phyloP scores from a whole-genome alignment of 495 filamentous ascomycete genomes.

The Lophiostoma macrostomum region DNA sequence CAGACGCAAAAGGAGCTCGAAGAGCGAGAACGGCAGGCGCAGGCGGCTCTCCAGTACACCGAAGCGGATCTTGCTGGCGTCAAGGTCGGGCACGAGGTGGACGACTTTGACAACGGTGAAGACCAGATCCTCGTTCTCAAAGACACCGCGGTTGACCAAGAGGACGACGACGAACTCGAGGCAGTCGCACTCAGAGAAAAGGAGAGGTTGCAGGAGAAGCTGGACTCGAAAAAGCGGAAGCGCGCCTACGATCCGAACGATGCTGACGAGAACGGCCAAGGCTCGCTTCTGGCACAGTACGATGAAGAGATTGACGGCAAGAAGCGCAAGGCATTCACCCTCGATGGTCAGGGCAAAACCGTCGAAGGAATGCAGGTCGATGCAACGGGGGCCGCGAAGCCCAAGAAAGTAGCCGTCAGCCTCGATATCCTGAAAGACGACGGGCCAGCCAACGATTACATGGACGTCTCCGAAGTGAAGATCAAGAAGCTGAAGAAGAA shows the following conservation, averaged over 20 bases:
- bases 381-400: constrained; percentile 54
- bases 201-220: constrained; percentile 71
- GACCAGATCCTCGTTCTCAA: constrained; percentile 82
- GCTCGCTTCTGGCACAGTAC: constrained; percentile 75
- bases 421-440: constrained; percentile 69
- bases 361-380: constrained; percentile 61
- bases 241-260: constrained; percentile 83
- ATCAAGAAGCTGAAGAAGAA: constrained; percentile 49
- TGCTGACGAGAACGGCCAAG: constrained; percentile 62
- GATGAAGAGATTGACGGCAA: constrained; percentile 94
- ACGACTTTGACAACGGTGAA: constrained; percentile 72
- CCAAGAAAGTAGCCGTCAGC: constrained; percentile 67
- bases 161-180: constrained; percentile 89
- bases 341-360: constrained; percentile 71
- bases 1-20: constrained; percentile 74
- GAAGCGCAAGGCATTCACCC: constrained; percentile 81
- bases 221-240: constrained; percentile 89
- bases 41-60: constrained; percentile 59
- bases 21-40: constrained; percentile 54
- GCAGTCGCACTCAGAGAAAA: constrained; percentile 73
- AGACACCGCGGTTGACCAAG: constrained; percentile 82
- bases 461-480: constrained; percentile 77
- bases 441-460: constrained; percentile 77
- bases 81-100: constrained; percentile 82
- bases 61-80: constrained; percentile 81